A percentile compares a stretch with the other conserved stretches of the same genome.
Conservation (phyloP, 1,284 basidiomycete species). For the Megacollybia platyphylla region DNA sequence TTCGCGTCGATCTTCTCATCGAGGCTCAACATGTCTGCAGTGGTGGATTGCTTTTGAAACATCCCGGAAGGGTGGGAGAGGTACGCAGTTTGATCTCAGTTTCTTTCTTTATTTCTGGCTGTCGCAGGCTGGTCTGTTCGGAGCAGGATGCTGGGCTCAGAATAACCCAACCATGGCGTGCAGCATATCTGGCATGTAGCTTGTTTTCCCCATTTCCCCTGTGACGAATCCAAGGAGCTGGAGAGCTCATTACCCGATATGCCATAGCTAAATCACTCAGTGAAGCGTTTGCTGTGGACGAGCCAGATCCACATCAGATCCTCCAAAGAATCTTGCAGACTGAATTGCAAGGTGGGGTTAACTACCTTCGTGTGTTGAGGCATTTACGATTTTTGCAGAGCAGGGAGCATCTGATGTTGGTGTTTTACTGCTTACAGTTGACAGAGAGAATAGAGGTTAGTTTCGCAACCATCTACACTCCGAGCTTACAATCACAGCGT, state of each 20-base stretch:
- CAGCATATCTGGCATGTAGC: slow-evolving; percentile 49
- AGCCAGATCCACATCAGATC: slow-evolving; percentile 27
- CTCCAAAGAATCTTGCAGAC: slow-evolving; percentile 21
- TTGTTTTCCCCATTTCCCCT: not conserved
- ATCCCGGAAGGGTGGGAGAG: slow-evolving; percentile 59
- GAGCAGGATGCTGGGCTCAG: slow-evolving; percentile 63
- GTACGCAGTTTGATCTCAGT: slow-evolving; percentile 18
- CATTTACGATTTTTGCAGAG: slow-evolving; percentile 8
- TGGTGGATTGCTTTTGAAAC: slow-evolving; percentile 62
- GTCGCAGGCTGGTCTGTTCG: slow-evolving; percentile 42
- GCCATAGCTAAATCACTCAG: slow-evolving; percentile 30
- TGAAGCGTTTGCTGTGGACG: slow-evolving; percentile 17
- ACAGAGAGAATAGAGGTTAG: slow-evolving; percentile 8
- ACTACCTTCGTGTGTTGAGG: slow-evolving; percentile 1
- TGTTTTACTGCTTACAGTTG: slow-evolving; percentile 23
- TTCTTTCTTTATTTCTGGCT: slow-evolving; percentile 3
- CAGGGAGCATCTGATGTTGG: slow-evolving; percentile 18
- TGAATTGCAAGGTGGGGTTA: slow-evolving; percentile 24
- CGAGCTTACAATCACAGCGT: slow-evolving; percentile 23
- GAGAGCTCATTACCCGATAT: slow-evolving; percentile 35
- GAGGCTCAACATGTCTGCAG: slow-evolving; percentile 19
- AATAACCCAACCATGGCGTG: slow-evolving; percentile 32
- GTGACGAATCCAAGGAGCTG: slow-evolving; percentile 24
- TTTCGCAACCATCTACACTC: slow-evolving; percentile 4
- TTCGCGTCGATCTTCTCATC: slow-evolving; percentile 3